Base-by-base conservation (phyloP, 371 early-diverging fungal genomes). In the Circinella minor region DNA sequence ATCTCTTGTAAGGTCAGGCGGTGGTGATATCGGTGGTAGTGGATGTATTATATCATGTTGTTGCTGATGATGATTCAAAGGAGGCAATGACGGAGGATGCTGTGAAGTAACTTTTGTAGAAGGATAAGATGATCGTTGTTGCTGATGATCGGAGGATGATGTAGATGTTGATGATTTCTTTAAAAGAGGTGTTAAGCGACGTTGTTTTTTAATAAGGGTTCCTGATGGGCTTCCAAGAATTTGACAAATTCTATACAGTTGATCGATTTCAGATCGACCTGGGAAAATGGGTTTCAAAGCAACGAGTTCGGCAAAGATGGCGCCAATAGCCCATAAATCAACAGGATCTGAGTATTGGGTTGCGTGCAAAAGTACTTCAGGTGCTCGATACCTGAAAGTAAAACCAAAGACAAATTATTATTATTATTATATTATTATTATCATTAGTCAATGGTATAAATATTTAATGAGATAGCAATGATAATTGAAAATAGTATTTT, bases 281-380 rank as follows among this genome's bases (percentile, higher is more conserved):
- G 97, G 97, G 71, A 99, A 98, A 54, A 99, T 77, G n/a, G 98
- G 97, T 13, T 84, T 78, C 17, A 93, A 81, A 11, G 88, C 90
- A 48, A 92, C 85, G 36, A 99, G 74, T 81, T 99, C 99, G 11
- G 95, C 94, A 14, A 95, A 81, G 34, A 99, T 98, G 4, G 94
- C 86, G 1, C 99, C 99, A 0, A 97, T 86, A 1, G 98, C 98
- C 99, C 99, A 99, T 20, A 99, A 84, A 79, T 99, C 99, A 38
- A 99, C 94, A 8, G 98, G 96, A 39, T 90, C 93, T 13, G 94
- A 90, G 72, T 99, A 99, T 39, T 80, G 79, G 1, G 92, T 88
- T 10, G 91, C 90, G 36, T 94, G 90, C 43, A 98, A 82, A 17
- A 99, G 76, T 4, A 99, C 92, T 82, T 99, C 99, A 36, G 99